These are phyloP conservation scores for Penicillium herquei DNA, from an alignment of 495 filamentous ascomycete species.

Conservation along the genomic window DNA sequence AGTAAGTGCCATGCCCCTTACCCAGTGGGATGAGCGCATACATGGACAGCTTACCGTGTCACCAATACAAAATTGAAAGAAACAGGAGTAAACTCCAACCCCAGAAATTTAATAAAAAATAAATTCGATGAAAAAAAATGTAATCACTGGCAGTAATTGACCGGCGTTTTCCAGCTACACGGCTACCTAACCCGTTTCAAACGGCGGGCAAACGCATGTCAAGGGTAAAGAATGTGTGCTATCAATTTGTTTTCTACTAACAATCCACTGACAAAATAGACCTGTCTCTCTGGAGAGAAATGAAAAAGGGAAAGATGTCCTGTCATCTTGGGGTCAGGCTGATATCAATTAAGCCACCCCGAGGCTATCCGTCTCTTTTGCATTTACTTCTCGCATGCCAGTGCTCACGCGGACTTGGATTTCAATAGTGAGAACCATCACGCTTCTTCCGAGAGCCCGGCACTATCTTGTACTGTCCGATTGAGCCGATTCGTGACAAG, in stretches of 20 bases:
- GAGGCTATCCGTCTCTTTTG: too few relatives aligned
- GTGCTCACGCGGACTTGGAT: constrained; percentile 13
- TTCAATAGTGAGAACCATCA: constrained; percentile 2
- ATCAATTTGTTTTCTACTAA: constrained; percentile 6
- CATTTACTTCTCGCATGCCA: too few relatives aligned
- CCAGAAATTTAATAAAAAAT: neutral
- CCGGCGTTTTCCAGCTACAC: constrained; percentile 14
- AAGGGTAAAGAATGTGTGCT: constrained; percentile 7
- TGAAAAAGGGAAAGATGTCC: constrained; percentile 1
- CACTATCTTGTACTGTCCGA: constrained; percentile 10
- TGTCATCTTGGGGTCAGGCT: neutral
- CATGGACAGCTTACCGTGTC: neutral
- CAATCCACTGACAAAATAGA: neutral
- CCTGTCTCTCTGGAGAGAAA: neutral
- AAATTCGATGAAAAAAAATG: constrained; percentile 5
- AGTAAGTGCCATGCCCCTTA: constrained; percentile 4
- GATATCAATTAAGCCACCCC: neutral
- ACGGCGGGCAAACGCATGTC: constrained; percentile 20
- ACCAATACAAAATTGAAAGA: neutral
- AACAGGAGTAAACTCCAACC: too few relatives aligned
- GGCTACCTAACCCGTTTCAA: constrained; percentile 14
- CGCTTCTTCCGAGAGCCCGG: constrained; percentile 13
- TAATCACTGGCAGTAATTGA: neutral
- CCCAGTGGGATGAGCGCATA: neutral
- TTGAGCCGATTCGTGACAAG: constrained; percentile 8